Conservation (phyloP, 129 eudicot species). For the Solidago caesia region DNA sequence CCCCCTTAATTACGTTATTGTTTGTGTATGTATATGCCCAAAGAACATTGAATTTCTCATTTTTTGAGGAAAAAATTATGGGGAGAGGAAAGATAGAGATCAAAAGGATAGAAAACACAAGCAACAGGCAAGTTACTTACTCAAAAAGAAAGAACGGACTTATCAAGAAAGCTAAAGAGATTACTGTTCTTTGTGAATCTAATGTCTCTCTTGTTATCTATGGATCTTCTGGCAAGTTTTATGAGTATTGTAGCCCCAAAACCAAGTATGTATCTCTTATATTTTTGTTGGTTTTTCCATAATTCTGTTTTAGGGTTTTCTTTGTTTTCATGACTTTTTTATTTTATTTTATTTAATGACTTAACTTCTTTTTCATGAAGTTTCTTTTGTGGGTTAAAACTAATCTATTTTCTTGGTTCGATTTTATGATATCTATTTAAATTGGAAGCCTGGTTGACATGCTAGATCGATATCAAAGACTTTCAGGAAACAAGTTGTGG, state of each 20-base stretch:
- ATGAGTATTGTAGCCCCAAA: conserved; percentile 68
- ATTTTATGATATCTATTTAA: neutral
- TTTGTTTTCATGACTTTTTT: too few relatives aligned
- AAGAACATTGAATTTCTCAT: conserved; percentile 8
- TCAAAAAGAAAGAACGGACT: conserved; percentile 84
- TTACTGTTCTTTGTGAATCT: conserved; percentile 92
- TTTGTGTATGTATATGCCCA: too few relatives aligned
- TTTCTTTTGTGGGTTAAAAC: neutral
- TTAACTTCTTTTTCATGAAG: too few relatives aligned
- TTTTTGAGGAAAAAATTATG: conserved; percentile 31
- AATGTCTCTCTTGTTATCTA: conserved; percentile 77
- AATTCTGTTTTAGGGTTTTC: conserved; percentile 5
- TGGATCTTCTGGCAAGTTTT: conserved; percentile 75
- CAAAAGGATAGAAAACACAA: conserved; percentile 81
- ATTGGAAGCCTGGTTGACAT: conserved; percentile 52
- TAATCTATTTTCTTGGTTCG: neutral
- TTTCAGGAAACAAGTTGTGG: conserved; percentile 82
- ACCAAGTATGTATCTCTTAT: conserved; percentile 47
- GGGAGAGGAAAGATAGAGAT: conserved; percentile 90
- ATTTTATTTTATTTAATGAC: neutral
- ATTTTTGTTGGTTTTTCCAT: neutral
- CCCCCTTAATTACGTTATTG: neutral
- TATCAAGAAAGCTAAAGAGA: conserved; percentile 87
- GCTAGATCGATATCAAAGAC: conserved; percentile 72
- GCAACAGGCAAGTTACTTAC: conserved; percentile 92